These are phyloP conservation scores for Aspergillus ibericus DNA, from an alignment of 2,329 filamentous ascomycete species.

Conservation along the genomic window DNA sequence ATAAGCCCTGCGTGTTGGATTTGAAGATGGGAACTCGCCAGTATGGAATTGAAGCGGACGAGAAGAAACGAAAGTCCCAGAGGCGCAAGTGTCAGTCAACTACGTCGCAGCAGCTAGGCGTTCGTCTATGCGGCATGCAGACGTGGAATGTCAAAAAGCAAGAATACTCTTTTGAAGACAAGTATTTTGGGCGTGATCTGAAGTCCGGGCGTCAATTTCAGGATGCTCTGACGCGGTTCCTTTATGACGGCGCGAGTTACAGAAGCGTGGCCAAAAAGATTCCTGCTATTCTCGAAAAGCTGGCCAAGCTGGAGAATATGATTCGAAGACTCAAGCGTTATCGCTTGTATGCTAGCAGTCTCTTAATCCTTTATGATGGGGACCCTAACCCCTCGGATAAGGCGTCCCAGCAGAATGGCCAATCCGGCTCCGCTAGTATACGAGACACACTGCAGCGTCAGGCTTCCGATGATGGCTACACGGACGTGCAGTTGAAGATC, in stretches of 20 bases:
- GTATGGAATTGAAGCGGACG: conserved; percentile 86
- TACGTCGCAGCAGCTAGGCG: conserved; percentile 86
- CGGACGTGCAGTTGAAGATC: conserved; percentile 77
- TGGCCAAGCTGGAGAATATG: conserved; percentile 79
- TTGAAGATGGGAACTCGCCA: conserved; percentile 98
- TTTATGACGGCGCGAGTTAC: conserved; percentile 84
- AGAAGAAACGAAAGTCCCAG: conserved; percentile 92
- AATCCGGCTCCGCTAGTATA: conserved; percentile 21
- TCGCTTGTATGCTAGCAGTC: conserved; percentile 90
- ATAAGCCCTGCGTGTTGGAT: conserved; percentile 92
- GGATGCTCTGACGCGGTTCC: conserved; percentile 79
- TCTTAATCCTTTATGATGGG: conserved; percentile 96
- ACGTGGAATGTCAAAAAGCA: conserved; percentile 87
- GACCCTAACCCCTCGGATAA: conserved; percentile 43
- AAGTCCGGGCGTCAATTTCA: conserved; percentile 89
- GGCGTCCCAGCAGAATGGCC: conserved; percentile 21
- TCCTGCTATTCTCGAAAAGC: conserved; percentile 79
- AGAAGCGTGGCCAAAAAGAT: conserved; percentile 82
- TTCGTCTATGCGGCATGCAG: conserved; percentile 92
- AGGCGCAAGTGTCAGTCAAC: conserved; percentile 89
- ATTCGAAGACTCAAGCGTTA: conserved; percentile 78
- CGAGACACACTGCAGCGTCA: conserved; percentile 37
- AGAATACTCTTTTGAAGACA: conserved; percentile 93
- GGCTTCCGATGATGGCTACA: conserved; percentile 36
- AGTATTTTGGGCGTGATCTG: conserved; percentile 89